These are phyloP conservation scores for Prunus padus DNA, from an alignment of 306 rosid species.

Conservation along the genomic window DNA sequence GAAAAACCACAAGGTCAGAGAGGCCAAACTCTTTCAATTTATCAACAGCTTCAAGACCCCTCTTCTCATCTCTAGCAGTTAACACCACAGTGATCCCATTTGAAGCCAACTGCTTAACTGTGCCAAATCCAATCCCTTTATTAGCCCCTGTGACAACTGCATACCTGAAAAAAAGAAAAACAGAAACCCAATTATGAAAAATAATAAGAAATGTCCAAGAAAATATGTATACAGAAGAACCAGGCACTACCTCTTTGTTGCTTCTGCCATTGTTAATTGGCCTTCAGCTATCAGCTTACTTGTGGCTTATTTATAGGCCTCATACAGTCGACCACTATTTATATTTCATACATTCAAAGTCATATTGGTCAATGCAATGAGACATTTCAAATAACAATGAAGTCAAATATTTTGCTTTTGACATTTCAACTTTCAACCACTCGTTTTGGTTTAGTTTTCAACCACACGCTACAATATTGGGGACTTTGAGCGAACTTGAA, in stretches of 20 bases:
- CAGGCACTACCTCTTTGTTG: background rate
- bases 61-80: conserved; percentile 21
- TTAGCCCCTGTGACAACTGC: conserved; percentile 30
- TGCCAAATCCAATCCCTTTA: conserved; percentile 18
- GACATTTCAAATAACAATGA: background rate
- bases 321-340: too few relatives aligned
- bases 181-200: too few relatives aligned
- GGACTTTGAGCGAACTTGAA: too few relatives aligned
- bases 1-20: conserved; percentile 1
- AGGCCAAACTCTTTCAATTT: conserved; percentile 12
- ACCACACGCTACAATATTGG: too few relatives aligned
- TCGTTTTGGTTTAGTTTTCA: too few relatives aligned
- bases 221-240: too few relatives aligned
- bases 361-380: background rate
- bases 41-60: conserved; percentile 14
- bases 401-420: background rate
- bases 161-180: background rate
- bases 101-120: conserved; percentile 18
- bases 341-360: too few relatives aligned
- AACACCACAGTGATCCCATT: conserved; percentile 11
- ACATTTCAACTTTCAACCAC: too few relatives aligned
- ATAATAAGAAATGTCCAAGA: too few relatives aligned
- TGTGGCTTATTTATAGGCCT: background rate
- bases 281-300: background rate
- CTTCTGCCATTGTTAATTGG: background rate